Base-by-base conservation (phyloP, 2,329 filamentous ascomycete species). In the Claviceps paspali region DNA sequence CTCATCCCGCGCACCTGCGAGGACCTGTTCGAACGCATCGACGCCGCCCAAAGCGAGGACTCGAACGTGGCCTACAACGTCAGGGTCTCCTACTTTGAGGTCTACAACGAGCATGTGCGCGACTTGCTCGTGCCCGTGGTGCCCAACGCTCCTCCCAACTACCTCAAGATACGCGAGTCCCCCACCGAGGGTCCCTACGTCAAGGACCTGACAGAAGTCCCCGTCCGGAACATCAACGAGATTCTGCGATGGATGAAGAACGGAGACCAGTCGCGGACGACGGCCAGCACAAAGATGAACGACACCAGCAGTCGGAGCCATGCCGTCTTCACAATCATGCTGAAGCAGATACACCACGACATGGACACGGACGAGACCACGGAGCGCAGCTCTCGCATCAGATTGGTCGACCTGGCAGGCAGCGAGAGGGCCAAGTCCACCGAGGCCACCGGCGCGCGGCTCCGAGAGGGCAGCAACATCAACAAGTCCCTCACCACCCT, bases 21-120 rank as follows among this genome's bases (percentile, higher is more conserved):
- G 57, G 91, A 95, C 59, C 70, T 98, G 35, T 98, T 98, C 55
- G 78, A 94, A 63, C 76, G 91, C 38, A 95, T 98, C 54, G 80
- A 88, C 46, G 73, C 76, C 30, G 70, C 74, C 21, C 68, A 74
- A 38, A 78, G 82, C 47, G 81, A 92, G 51, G 82, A 82, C 32
- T 82, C 86, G 38, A 92, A 91, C 59, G 85, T 94, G 55, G 93
- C 84, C 48, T 98, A 95, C 68, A 91, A 88, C 50, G 91, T 98
- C 45, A 82, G 91, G 44, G 91, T 96, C 21, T 95, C 87, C 3
- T 98, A 98, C 63, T 96, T 98, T 52, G 91, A 98, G 57, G 91
- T 98, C 43, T 98, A 98, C 71, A 98, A 98, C 60, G 91, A 98
- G 62, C 91, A 96, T 59, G 91, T 98, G 35, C 83, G 91, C 41